Conservation (phyloP, 2,329 filamentous ascomycete species). For the Penicillium sumatraense region DNA sequence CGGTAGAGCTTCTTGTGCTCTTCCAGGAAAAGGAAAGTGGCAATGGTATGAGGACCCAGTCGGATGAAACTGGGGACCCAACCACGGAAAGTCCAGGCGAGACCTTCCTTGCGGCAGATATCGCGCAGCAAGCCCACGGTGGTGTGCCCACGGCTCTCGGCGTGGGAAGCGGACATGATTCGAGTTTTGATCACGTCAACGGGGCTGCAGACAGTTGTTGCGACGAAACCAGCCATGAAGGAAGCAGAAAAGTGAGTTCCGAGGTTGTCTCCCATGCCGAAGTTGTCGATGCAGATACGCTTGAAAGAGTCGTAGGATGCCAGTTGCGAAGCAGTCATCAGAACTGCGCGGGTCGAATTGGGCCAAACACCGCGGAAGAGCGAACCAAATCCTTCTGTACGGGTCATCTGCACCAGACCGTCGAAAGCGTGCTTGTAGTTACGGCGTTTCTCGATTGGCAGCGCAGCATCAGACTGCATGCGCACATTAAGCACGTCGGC, state of each 20-base stretch:
- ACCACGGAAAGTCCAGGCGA: conserved; percentile 68
- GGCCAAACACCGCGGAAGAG: conserved; percentile 78
- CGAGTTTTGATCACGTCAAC: conserved; percentile 71
- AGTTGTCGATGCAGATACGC: conserved; percentile 56
- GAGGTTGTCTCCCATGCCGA: conserved; percentile 60
- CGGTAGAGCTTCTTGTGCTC: conserved; percentile 70
- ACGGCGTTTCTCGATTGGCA: conserved; percentile 72
- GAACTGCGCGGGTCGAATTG: conserved; percentile 65
- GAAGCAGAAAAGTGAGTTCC: conserved; percentile 66
- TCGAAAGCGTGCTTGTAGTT: conserved; percentile 91
- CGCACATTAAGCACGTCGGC: conserved; percentile 97
- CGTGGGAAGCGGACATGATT: conserved; percentile 61
- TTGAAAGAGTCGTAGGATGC: conserved; percentile 70
- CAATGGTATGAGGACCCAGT: conserved; percentile 68
- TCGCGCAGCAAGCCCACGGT: conserved; percentile 57
- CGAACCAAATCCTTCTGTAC: conserved; percentile 75
- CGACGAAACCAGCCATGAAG: conserved; percentile 67
- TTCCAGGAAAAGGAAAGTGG: conserved; percentile 69
- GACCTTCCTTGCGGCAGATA: conserved; percentile 61
- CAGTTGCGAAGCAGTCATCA: conserved; percentile 69
- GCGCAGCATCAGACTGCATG: conserved; percentile 91
- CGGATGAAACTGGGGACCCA: conserved; percentile 71
- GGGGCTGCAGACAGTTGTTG: conserved; percentile 69
- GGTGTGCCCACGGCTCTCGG: conserved; percentile 46
- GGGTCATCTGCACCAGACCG: conserved; percentile 83